These are phyloP conservation scores for Forsythia suspensa DNA, from an alignment of 257 asterid species.

Conservation along the genomic window DNA sequence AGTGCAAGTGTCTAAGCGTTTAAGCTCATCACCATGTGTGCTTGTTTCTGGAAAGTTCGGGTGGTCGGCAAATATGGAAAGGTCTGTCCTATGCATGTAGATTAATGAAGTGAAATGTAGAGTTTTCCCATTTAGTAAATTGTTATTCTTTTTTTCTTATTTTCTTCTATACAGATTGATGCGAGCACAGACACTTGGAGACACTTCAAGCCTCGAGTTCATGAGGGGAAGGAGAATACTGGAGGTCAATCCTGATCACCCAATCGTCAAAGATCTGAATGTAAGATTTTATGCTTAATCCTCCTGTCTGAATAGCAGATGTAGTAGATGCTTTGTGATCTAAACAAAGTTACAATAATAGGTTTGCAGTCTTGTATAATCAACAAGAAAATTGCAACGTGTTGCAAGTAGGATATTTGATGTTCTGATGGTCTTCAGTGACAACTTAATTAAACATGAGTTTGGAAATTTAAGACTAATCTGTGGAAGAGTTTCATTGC, in stretches of 20 bases:
- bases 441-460: not conserved
- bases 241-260: constrained; percentile 97
- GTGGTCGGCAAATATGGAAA: constrained; percentile 99
- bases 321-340: not conserved
- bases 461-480: not conserved
- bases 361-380: not conserved
- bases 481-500: not conserved
- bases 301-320: not conserved
- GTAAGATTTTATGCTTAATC: constrained; percentile 39
- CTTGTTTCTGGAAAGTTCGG: constrained; percentile 99
- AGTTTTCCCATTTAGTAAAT: not conserved
- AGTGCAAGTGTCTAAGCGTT: constrained; percentile 89
- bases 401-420: too few species aligned
- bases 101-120: not conserved
- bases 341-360: not conserved
- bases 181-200: constrained; percentile 97
- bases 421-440: not conserved
- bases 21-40: constrained; percentile 98
- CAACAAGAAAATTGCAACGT: not conserved
- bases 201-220: constrained; percentile 85
- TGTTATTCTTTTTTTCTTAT: not conserved
- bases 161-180: constrained; percentile 56
- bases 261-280: constrained; percentile 85
- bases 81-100: constrained; percentile 36
- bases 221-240: constrained; percentile 97